A percentile compares a stretch with the other conserved stretches of the same genome.
Evolutionary conservation across 768 basidiomycete genomes (phyloP).

Genomic region (Lactarius akahatsu): DNA sequence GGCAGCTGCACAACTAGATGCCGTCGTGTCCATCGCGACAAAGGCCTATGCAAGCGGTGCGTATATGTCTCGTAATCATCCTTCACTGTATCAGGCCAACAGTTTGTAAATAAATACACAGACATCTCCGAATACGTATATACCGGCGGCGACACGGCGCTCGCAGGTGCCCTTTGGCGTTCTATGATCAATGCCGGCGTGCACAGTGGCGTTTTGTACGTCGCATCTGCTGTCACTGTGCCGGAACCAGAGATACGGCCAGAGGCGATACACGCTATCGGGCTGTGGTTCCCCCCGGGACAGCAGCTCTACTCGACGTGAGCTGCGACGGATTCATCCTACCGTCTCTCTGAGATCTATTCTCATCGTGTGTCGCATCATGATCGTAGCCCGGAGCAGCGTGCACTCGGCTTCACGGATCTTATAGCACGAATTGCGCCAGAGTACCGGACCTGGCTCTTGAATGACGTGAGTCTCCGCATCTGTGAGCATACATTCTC

Average conservation of each 20-base stretch:
- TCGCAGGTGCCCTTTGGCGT: slow-evolving; percentile 6
- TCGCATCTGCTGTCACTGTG: not conserved
- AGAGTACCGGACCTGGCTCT: slow-evolving; percentile 6
- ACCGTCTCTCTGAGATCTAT: not conserved
- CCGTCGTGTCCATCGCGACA: not conserved
- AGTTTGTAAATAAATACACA: not conserved
- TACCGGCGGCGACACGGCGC: slow-evolving; percentile 6
- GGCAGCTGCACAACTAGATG: slow-evolving; percentile 1
- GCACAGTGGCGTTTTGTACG: slow-evolving; percentile 11
- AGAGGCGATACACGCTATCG: slow-evolving; percentile 8
- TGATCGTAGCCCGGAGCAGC: slow-evolving; percentile 10
- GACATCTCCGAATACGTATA: slow-evolving; percentile 2
- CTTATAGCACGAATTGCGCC: not conserved
- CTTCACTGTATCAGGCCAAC: not conserved
- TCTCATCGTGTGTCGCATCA: not conserved
- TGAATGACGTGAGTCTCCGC: slow-evolving; percentile 9
- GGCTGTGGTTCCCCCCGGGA: slow-evolving; percentile 13
- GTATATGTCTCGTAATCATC: not conserved
- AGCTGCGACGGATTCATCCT: not conserved
- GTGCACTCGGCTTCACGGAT: slow-evolving; percentile 7
- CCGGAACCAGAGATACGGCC: not conserved
- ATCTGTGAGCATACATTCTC: not conserved
- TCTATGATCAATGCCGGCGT: slow-evolving; percentile 5
- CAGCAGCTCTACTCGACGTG: slow-evolving; percentile 9
- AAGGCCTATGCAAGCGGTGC: slow-evolving; percentile 10